Evolutionary conservation across 2,329 filamentous ascomycete species (phyloP).

Genomic region (Calycina marina): DNA sequence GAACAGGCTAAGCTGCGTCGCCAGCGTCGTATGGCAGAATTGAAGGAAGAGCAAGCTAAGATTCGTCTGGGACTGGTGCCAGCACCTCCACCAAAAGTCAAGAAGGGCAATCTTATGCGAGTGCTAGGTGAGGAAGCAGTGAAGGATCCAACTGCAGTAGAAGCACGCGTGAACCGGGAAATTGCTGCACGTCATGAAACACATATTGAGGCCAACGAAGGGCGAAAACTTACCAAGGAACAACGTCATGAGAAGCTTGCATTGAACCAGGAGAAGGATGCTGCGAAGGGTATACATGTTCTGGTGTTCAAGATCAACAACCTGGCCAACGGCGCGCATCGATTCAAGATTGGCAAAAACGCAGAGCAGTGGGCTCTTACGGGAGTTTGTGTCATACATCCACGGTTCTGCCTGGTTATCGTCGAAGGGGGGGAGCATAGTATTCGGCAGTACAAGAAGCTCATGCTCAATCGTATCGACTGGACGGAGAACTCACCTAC

Average conservation of each 20-base stretch:
- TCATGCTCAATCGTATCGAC: constrained; percentile 86
- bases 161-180: constrained; percentile 83
- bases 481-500: constrained; percentile 83
- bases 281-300: constrained; percentile 70
- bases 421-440: constrained; percentile 82
- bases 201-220: constrained; percentile 68
- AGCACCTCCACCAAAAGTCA: constrained; percentile 87
- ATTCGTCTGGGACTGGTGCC: constrained; percentile 81
- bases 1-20: constrained; percentile 86
- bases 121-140: constrained; percentile 77
- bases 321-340: constrained; percentile 82
- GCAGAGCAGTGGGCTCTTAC: constrained; percentile 80
- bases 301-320: constrained; percentile 81
- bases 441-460: constrained; percentile 73
- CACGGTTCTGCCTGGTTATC: constrained; percentile 75
- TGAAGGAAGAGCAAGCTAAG: constrained; percentile 95
- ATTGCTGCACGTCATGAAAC: constrained; percentile 73
- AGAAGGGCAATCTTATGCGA: constrained; percentile 94
- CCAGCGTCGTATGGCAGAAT: constrained; percentile 77
- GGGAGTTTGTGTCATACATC: constrained; percentile 84
- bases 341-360: constrained; percentile 86
- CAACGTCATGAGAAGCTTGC: constrained; percentile 72
- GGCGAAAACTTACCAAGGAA: constrained; percentile 78
- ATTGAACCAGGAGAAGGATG: constrained; percentile 73
- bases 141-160: constrained; percentile 93